These are phyloP conservation scores for Metarhizium humberi DNA, from an alignment of 2,329 filamentous ascomycete species.

Conservation along the genomic window DNA sequence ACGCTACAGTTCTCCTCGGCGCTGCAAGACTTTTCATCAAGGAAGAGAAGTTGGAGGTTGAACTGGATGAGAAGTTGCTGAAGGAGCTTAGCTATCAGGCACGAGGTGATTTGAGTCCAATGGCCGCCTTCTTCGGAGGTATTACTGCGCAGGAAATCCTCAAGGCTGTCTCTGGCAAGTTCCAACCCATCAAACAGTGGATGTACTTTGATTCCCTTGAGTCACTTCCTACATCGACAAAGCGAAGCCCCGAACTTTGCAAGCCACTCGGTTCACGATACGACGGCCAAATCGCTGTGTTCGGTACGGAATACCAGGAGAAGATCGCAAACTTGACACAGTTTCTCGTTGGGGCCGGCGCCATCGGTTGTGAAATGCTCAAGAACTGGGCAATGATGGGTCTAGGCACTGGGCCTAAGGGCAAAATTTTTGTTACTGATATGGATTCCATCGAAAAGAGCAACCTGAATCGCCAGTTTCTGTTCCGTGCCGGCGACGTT, in stretches of 20 bases:
- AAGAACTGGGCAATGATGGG: slow-evolving; percentile 99
- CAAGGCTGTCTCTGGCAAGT: slow-evolving; percentile 96
- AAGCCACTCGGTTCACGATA: slow-evolving; percentile 79
- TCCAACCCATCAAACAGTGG: slow-evolving; percentile 91
- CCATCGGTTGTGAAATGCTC: slow-evolving; percentile 97
- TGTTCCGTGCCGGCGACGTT: slow-evolving; percentile 90
- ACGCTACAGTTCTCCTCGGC: slow-evolving; percentile 69
- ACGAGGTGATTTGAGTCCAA: slow-evolving; percentile 77
- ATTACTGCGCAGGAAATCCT: slow-evolving; percentile 89
- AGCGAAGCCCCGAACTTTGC: slow-evolving; percentile 79
- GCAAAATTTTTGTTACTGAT: slow-evolving; percentile 87
- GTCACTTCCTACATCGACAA: slow-evolving; percentile 67
- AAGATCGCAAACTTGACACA: slow-evolving; percentile 85
- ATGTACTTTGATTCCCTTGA: slow-evolving; percentile 98
- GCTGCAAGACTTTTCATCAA: slow-evolving; percentile 66
- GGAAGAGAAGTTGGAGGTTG: slow-evolving; percentile 55
- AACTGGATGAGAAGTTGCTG: slow-evolving; percentile 86
- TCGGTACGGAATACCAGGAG: slow-evolving; percentile 87
- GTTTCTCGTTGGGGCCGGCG: slow-evolving; percentile 91
- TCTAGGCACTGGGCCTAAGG: slow-evolving; percentile 76
- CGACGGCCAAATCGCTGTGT: slow-evolving; percentile 94
- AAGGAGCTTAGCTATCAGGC: slow-evolving; percentile 94
- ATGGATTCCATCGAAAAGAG: slow-evolving; percentile 99
- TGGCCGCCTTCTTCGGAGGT: slow-evolving; percentile 93
- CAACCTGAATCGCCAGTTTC: slow-evolving; percentile 93